These are phyloP conservation scores for Candida boidinii DNA, from an alignment of 805 yeast species.

Conservation along the genomic window DNA sequence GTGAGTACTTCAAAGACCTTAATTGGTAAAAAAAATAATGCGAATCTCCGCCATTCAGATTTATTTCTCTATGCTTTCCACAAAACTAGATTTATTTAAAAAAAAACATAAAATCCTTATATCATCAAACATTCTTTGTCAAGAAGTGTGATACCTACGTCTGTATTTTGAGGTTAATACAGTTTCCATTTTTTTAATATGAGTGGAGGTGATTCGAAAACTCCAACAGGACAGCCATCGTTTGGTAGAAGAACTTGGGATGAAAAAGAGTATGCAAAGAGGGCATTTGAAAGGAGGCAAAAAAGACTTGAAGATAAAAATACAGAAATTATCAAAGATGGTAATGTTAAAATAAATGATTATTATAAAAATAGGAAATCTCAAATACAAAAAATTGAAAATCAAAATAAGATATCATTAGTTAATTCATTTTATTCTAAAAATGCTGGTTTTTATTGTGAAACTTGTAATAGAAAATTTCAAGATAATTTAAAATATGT, in stretches of 20 bases:
- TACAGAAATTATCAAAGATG: slow-evolving; percentile 4
- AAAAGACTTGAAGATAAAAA: slow-evolving; percentile 8
- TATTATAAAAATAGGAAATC: slow-evolving; percentile 15
- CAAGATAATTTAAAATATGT: slow-evolving; percentile 75
- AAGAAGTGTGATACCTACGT: no score
- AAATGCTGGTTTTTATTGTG: slow-evolving; percentile 82
- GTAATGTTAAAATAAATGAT: slow-evolving; percentile 9
- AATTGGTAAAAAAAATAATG: no score
- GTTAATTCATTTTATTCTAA: slow-evolving; percentile 21
- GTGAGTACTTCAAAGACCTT: no score
- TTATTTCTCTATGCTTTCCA: no score
- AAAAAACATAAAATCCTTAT: no score
- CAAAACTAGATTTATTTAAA: no score
- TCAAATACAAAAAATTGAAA: slow-evolving; percentile 16
- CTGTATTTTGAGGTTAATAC: no score
- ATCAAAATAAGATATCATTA: slow-evolving; percentile 14
- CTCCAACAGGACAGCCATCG: slow-evolving; percentile 9
- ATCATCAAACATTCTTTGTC: no score
- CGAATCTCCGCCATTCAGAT: no score
- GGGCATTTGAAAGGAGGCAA: slow-evolving; percentile 26
- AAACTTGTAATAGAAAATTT: slow-evolving; percentile 68
- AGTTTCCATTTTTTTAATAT: no score
- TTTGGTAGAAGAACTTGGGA: slow-evolving; percentile 70
- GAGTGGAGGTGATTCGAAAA: no score
- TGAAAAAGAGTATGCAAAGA: slow-evolving; percentile 49